Evolutionary conservation across 805 yeast species (phyloP).

Genomic region (Hanseniaspora mollemarum): DNA sequence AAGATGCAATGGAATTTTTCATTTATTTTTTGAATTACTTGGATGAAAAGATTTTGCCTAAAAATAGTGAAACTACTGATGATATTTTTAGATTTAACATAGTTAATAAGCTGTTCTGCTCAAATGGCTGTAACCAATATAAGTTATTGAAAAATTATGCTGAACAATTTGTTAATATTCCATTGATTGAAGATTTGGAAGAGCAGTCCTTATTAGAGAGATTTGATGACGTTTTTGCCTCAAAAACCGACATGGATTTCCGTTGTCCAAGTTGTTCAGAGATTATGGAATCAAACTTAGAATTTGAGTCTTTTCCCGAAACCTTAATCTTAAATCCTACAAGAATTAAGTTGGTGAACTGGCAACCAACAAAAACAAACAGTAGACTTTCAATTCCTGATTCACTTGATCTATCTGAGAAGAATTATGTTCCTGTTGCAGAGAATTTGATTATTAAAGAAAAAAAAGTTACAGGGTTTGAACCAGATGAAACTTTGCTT

Average conservation of each 20-base stretch:
- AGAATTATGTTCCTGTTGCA: slow-evolving; percentile 23
- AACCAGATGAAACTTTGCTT: slow-evolving; percentile 46
- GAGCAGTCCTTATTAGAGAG: slow-evolving; percentile 33
- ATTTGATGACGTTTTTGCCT: slow-evolving; percentile 39
- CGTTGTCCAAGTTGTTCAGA: slow-evolving; percentile 46
- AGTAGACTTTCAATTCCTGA: slow-evolving; percentile 53
- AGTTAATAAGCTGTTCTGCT: slow-evolving; percentile 48
- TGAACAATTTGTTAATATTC: slow-evolving; percentile 41
- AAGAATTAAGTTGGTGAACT: slow-evolving; percentile 70
- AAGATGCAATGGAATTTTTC: slow-evolving; percentile 89
- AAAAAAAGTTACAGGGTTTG: slow-evolving; percentile 32
- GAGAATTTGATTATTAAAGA: slow-evolving; percentile 24
- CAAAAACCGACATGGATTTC: slow-evolving; percentile 50
- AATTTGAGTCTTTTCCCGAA: slow-evolving; percentile 47
- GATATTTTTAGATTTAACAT: slow-evolving; percentile 51
- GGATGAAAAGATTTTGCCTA: slow-evolving; percentile 36
- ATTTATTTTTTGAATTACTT: slow-evolving; percentile 52
- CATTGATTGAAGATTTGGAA: slow-evolving; percentile 44
- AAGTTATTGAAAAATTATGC: slow-evolving; percentile 43
- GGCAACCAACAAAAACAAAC: slow-evolving; percentile 78
- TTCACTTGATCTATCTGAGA: slow-evolving; percentile 36
- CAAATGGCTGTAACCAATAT: slow-evolving; percentile 45
- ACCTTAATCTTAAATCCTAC: slow-evolving; percentile 60
- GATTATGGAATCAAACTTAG: slow-evolving; percentile 21
- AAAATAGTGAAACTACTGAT: slow-evolving; percentile 35